Evolutionary conservation across 2,329 filamentous ascomycete genomes (phyloP).

Genomic region (Laburnicola sp.): DNA sequence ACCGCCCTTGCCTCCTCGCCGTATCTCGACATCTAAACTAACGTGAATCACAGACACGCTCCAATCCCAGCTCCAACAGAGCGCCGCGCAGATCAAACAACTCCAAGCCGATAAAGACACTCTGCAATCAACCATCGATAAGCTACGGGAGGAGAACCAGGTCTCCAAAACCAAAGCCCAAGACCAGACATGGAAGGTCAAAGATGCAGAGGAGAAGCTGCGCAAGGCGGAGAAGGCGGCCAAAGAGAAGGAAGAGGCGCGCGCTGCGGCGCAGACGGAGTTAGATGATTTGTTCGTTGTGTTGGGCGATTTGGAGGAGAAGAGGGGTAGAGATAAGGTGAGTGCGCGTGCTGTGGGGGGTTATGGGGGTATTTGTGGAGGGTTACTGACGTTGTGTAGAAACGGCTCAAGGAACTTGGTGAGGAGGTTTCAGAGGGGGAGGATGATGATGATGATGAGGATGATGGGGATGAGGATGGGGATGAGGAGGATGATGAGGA

Average conservation of each 20-base stretch:
- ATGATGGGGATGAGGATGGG: constrained; percentile 30
- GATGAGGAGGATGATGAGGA: constrained; percentile 31
- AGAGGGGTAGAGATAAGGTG: constrained; percentile 49
- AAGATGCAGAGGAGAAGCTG: constrained; percentile 53
- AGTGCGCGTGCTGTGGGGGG: constrained; percentile 22
- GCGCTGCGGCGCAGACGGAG: constrained; percentile 45
- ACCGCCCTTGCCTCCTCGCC: background rate
- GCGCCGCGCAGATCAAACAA: constrained; percentile 44
- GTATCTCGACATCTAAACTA: background rate
- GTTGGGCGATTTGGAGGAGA: constrained; percentile 53
- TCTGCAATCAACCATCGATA: constrained; percentile 23
- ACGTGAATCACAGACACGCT: constrained; percentile 16
- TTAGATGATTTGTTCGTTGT: constrained; percentile 55
- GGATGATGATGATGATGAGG: constrained; percentile 44
- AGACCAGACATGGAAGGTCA: constrained; percentile 47
- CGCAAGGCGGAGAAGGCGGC: constrained; percentile 38
- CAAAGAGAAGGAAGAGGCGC: constrained; percentile 47
- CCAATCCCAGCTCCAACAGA: constrained; percentile 28
- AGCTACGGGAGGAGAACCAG: constrained; percentile 45
- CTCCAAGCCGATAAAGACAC: constrained; percentile 37
- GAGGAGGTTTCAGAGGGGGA: constrained; percentile 49
- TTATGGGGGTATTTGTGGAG: background rate
- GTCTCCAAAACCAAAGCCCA: constrained; percentile 52
- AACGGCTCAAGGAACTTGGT: constrained; percentile 52
- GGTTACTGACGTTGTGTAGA: constrained; percentile 38